A percentile compares a stretch with the other conserved stretches of the same genome.
Evolutionary conservation across 768 basidiomycete species (phyloP).

Genomic region (Panellus pusillus): DNA sequence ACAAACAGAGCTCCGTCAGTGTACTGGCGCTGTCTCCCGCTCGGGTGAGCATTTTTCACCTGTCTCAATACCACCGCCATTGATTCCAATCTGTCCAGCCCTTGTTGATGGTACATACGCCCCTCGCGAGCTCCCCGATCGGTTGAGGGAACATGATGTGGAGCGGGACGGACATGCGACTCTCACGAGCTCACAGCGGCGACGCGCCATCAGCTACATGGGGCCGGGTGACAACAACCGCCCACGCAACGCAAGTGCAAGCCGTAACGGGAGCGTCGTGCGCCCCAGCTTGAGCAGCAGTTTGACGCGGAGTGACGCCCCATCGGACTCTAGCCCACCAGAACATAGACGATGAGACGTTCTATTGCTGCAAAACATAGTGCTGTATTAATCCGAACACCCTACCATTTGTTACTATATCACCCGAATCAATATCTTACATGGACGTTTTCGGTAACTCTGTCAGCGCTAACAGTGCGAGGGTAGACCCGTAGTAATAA

Average conservation of each 20-base stretch:
- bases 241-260: slow-evolving; percentile 13
- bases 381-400: slow-evolving; percentile 15
- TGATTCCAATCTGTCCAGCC: slow-evolving; percentile 39
- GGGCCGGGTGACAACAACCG: slow-evolving; percentile 35
- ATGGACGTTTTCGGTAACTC: too few relatives aligned
- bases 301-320: slow-evolving; percentile 5
- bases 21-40: slow-evolving; percentile 74
- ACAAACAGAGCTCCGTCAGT: slow-evolving; percentile 56
- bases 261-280: slow-evolving; percentile 10
- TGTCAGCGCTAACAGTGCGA: too few relatives aligned
- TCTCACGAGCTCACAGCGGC: slow-evolving; percentile 26
- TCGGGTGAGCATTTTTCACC: slow-evolving; percentile 46
- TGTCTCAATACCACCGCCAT: too few relatives aligned
- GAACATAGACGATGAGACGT: slow-evolving; percentile 7
- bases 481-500: too few relatives aligned
- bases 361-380: neutral
- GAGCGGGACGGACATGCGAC: slow-evolving; percentile 30
- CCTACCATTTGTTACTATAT: too few relatives aligned
- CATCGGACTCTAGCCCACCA: slow-evolving; percentile 7
- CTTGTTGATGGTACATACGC: slow-evolving; percentile 65
- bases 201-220: slow-evolving; percentile 44
- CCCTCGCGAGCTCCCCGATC: slow-evolving; percentile 45
- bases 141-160: slow-evolving; percentile 33
- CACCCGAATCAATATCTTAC: neutral
- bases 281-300: slow-evolving; percentile 13